Evolutionary conservation across 2,329 filamentous ascomycete species (phyloP), one percentile per base, ranked within the genome.

Genomic region (Sporothrix schenckii): DNA sequence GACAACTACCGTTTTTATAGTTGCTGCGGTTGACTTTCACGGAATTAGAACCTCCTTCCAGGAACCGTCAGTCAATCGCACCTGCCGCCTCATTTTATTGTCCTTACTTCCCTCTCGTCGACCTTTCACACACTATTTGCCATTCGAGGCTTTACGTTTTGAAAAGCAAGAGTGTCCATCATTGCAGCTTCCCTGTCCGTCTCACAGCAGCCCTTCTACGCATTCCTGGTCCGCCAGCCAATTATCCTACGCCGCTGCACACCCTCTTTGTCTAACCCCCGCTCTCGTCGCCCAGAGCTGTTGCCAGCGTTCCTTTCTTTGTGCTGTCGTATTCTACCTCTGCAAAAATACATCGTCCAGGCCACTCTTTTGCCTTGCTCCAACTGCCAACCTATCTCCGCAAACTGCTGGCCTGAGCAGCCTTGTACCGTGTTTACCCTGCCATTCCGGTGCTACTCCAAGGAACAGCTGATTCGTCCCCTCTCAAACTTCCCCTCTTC

Each of bases 181-280:
- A 21, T 54, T 27, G 50, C 65, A 56, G 50, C 65, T 47, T 53
- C n/a, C 49, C 61, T 44, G 14, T 13, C 24, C 41, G 3, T 47
- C 39, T 16, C 14, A 24, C 44, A 49, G 3, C 21, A 21, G 19
- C n/a, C 41, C 21, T 49, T 41, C 19, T 56, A 21, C 39, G 30
- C 39, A 11, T 67, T 54, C 27, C 66, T 58, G 53, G 56, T 14
- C 44, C 54, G 13, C n/a, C 53, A 47, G 44, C 76, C 77, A 77
- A 79, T 79, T 75, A 76, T 56, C 73, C 72, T 66, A 74, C 74
- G 72, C 72, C 69, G 70, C 76, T 77, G 73, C 77, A 77, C 77
- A 76, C 77, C 77, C 74, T 73, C 52, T 66, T 69, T 49, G 58
- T 60, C 30, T 47, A 13, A 34, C 69, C 69, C 66, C 49, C 50